Evolutionary conservation across 192 early-diverging fungal genomes (phyloP).

Genomic region (Jimgerdemannia lactiflua): DNA sequence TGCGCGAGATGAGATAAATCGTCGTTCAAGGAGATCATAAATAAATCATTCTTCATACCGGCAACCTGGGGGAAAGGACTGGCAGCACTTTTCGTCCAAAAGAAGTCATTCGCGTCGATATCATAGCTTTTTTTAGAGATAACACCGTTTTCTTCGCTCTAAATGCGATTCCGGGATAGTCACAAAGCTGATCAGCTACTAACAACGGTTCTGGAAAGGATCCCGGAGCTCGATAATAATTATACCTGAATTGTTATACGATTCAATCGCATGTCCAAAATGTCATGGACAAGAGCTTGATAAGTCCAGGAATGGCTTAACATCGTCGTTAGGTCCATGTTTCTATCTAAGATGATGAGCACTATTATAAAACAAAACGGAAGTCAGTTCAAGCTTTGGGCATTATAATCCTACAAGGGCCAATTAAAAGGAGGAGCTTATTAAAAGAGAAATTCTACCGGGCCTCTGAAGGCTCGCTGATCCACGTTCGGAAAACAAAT

Average conservation of each 20-base stretch:
- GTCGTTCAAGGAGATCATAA: no score
- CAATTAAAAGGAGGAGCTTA: background rate
- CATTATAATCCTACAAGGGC: no score
- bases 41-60: constrained; percentile 4
- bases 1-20: background rate
- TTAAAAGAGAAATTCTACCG: constrained; percentile 27
- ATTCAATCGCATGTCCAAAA: constrained; percentile 91
- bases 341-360: constrained; percentile 88
- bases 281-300: constrained; percentile 93
- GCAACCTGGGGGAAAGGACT: constrained; percentile 98
- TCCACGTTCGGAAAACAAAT: constrained; percentile 68
- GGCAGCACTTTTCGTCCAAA: constrained; percentile 91
- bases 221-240: background rate
- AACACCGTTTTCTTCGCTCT: constrained; percentile 62
- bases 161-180: background rate
- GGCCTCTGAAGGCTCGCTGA: constrained; percentile 60
- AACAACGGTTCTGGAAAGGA: background rate
- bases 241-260: constrained; percentile 66
- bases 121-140: constrained; percentile 77
- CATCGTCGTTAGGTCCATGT: constrained; percentile 89
- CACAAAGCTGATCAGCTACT: no score
- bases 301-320: constrained; percentile 99
- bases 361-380: constrained; percentile 32
- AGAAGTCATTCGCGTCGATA: constrained; percentile 85
- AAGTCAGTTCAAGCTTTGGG: background rate